Conservation (phyloP, 345 rosid species). For the Atalantia buxifolia region DNA sequence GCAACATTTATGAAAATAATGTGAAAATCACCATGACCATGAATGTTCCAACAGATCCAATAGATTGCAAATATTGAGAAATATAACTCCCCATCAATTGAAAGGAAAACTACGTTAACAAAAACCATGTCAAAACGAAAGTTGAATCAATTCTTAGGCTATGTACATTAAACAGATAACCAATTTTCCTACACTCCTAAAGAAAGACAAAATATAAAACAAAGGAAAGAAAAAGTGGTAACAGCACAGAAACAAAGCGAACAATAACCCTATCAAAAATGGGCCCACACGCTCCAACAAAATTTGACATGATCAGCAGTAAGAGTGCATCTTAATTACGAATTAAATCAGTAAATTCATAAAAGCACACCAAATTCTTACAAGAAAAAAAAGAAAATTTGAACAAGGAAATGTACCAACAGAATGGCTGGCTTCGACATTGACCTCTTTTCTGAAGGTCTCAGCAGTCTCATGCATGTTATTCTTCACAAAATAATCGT, state of each 20-base stretch:
- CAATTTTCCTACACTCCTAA: neutral
- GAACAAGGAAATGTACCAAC: conserved; percentile 23
- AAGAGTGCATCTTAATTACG: neutral
- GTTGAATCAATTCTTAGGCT: neutral
- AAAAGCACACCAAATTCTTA: neutral
- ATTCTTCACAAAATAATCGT: conserved; percentile 36
- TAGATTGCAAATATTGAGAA: neutral
- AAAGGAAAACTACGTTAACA: neutral
- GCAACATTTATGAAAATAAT: neutral
- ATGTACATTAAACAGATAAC: neutral
- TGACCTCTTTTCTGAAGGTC: conserved; percentile 27
- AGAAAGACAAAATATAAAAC: neutral
- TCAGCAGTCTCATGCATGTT: conserved; percentile 31
- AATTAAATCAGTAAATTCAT: neutral
- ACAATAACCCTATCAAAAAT: neutral
- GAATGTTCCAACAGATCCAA: neutral
- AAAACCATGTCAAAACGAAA: neutral
- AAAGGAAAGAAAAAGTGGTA: too few relatives aligned
- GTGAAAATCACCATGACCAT: neutral
- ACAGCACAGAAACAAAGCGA: neutral
- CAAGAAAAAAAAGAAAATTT: neutral
- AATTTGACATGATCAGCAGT: neutral
- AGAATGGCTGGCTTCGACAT: conserved; percentile 12
- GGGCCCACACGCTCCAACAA: neutral
- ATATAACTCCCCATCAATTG: neutral